phyloP scores from a whole-genome alignment of 495 filamentous ascomycete genomes.

The Oidiodendron maius region DNA sequence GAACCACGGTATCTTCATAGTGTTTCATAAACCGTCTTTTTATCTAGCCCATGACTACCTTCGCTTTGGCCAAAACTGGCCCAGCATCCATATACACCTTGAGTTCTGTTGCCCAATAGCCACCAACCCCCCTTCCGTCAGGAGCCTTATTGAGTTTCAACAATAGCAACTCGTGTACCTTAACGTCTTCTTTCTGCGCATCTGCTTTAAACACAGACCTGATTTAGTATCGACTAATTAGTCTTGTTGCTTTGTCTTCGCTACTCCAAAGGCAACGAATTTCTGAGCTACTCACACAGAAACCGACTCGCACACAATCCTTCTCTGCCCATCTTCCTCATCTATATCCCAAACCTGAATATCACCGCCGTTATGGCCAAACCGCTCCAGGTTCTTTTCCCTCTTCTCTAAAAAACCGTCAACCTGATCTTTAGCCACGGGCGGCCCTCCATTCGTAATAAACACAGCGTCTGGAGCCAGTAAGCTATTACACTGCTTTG shows the following conservation, averaged over 20 bases:
- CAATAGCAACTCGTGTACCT: conserved; percentile 2
- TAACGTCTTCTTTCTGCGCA: not conserved
- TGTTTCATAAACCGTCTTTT: too few relatives aligned
- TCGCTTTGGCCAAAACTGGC: not conserved
- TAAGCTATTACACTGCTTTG: not conserved
- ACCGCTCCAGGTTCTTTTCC: not conserved
- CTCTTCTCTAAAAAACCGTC: not conserved
- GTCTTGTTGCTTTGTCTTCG: not conserved
- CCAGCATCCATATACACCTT: not conserved
- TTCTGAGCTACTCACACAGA: not conserved
- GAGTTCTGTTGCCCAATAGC: not conserved
- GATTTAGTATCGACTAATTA: not conserved
- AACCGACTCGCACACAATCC: not conserved
- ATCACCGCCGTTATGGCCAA: not conserved
- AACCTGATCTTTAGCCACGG: not conserved
- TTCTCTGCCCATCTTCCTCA: conserved; percentile 1
- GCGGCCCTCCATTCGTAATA: not conserved
- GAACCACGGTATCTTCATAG: too few relatives aligned
- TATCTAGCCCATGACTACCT: too few relatives aligned
- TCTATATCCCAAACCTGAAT: not conserved
- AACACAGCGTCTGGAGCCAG: not conserved
- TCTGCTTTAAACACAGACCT: conserved; percentile 3
- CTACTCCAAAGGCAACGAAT: not conserved
- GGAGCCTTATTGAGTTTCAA: not conserved
- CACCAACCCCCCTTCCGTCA: not conserved